These are phyloP conservation scores for Cystofilobasidium bisporidii DNA, from an alignment of 768 basidiomycete species.

Conservation along the genomic window DNA sequence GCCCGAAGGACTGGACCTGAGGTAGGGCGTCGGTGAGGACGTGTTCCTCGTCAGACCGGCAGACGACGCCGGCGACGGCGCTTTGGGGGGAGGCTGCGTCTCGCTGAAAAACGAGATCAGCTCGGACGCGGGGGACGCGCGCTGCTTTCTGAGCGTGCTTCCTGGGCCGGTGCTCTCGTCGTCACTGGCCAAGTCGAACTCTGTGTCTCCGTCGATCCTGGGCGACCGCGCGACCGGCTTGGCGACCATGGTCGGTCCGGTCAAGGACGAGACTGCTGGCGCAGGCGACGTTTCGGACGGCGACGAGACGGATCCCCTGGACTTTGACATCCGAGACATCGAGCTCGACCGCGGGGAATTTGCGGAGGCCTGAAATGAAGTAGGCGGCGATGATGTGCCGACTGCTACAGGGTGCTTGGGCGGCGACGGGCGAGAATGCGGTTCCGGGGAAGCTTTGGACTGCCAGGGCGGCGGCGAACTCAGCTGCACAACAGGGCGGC, in stretches of 20 bases:
- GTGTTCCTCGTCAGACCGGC: not conserved
- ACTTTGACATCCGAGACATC: not conserved
- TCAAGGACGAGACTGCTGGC: not conserved
- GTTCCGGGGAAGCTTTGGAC: too few relatives aligned
- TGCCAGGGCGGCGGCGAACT: slow-evolving; percentile 5
- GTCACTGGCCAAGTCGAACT: not conserved
- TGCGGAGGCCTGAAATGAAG: not conserved
- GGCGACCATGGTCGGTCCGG: not conserved
- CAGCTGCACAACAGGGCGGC: not conserved
- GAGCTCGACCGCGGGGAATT: not conserved
- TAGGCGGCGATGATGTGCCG: not conserved
- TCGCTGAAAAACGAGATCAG: slow-evolving; percentile 11
- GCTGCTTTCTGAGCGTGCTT: not conserved
- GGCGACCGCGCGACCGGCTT: slow-evolving; percentile 11
- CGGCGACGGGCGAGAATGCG: not conserved
- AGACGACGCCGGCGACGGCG: not conserved
- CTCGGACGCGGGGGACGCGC: slow-evolving; percentile 1
- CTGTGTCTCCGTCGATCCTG: not conserved
- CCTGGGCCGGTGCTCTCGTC: not conserved
- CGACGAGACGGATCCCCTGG: not conserved
- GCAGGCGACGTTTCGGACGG: not conserved
- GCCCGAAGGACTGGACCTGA: not conserved
- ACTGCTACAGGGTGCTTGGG: not conserved
- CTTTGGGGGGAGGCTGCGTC: not conserved
- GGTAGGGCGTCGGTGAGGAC: slow-evolving; percentile 1